phyloP scores from a whole-genome alignment of 371 early-diverging fungal genomes.

The Mortierella sp. region DNA sequence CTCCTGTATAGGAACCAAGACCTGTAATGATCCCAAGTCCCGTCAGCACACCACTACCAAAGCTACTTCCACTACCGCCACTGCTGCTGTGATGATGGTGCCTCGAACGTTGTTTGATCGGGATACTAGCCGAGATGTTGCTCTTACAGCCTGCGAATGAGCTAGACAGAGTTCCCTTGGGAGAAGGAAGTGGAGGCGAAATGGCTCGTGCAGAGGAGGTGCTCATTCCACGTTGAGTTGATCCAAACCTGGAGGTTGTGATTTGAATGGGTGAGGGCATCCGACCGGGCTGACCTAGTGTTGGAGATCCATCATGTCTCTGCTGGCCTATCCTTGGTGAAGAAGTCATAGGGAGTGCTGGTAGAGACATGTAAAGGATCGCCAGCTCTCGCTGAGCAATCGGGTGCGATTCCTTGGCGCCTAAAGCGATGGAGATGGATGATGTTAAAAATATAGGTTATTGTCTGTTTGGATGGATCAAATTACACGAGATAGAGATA shows the following conservation, averaged over 20 bases:
- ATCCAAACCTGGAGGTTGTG: conserved; percentile 13
- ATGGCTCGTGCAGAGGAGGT: conserved; percentile 7
- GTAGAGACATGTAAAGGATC: conserved; percentile 57
- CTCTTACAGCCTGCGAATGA: conserved; percentile 15
- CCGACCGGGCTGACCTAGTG: conserved; percentile 16
- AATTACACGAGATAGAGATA: background rate
- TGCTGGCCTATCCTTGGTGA: conserved; percentile 24
- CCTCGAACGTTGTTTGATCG: conserved; percentile 36
- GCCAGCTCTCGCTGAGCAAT: conserved; percentile 57
- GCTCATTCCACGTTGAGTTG: background rate
- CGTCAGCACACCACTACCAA: conserved; percentile 38
- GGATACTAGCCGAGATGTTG: conserved; percentile 38
- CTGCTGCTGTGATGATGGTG: conserved; percentile 42
- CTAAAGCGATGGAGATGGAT: conserved; percentile 8
- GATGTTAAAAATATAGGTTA: background rate
- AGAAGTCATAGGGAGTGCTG: conserved; percentile 40
- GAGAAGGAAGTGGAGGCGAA: conserved; percentile 29
- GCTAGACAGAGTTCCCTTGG: conserved; percentile 30
- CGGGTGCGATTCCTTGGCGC: conserved; percentile 55
- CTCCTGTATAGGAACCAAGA: conserved; percentile 41
- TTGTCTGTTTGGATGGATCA: background rate
- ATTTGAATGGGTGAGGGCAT: conserved; percentile 25
- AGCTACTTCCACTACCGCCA: conserved; percentile 46
- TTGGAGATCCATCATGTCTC: conserved; percentile 19
- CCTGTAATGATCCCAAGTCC: conserved; percentile 50